A percentile compares a stretch with the other conserved stretches of the same genome.
These are phyloP conservation scores for Puccinia sorghi DNA, from an alignment of 1,284 basidiomycete species.

Conservation along the genomic window DNA sequence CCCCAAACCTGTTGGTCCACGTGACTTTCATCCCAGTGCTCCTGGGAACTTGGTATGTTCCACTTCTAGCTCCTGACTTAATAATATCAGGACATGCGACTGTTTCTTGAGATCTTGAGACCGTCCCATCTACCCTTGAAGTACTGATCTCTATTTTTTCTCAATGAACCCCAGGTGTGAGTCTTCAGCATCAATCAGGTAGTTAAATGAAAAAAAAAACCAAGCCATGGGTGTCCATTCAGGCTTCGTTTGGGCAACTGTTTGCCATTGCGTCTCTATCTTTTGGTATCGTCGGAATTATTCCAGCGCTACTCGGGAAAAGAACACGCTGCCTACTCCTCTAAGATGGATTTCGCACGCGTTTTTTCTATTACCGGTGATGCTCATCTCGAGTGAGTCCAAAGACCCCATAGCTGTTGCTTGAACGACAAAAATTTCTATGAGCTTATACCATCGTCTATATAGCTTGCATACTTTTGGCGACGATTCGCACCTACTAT, in stretches of 20 bases:
- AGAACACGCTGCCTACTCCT: neutral
- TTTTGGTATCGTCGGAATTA: conserved; percentile 31
- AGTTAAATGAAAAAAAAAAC: neutral
- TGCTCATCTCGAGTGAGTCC: neutral
- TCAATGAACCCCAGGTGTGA: conserved; percentile 14
- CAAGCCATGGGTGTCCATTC: neutral
- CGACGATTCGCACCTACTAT: neutral
- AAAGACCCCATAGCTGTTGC: neutral
- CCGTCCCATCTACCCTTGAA: neutral
- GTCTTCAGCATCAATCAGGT: neutral
- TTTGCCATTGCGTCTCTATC: conserved; percentile 35
- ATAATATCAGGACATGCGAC: neutral
- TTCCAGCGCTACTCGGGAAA: conserved; percentile 8
- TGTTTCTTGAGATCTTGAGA: neutral
- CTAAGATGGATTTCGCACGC: conserved; percentile 5
- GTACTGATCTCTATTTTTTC: neutral
- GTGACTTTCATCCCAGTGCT: neutral
- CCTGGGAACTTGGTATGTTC: conserved; percentile 23
- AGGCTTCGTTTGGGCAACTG: conserved; percentile 33
- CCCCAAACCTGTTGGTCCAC: neutral
- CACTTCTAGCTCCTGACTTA: neutral
- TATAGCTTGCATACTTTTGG: neutral
- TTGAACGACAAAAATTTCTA: neutral
- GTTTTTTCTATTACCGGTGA: conserved; percentile 6
- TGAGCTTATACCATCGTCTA: neutral